phyloP scores from a whole-genome alignment of 768 basidiomycete genomes.

The Phanerodontia chrysosporium region DNA sequence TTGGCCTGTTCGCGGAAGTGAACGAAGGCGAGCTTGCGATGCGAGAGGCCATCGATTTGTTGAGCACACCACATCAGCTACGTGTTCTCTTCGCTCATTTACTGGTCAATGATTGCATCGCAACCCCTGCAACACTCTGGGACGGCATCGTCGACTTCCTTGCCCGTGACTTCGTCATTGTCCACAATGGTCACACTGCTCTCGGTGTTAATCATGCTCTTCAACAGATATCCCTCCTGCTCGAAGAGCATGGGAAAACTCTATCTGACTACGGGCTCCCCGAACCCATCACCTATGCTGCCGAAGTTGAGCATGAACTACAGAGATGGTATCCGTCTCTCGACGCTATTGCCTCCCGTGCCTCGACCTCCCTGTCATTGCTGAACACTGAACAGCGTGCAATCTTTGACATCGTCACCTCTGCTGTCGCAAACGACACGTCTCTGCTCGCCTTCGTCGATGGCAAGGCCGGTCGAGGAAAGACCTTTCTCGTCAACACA shows the following conservation, averaged over 20 bases:
- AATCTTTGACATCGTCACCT: constrained; percentile 17
- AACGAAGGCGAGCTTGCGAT: constrained; percentile 29
- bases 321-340: constrained; percentile 18
- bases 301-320: constrained; percentile 21
- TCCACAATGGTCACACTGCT: constrained; percentile 12
- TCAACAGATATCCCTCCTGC: constrained; percentile 17
- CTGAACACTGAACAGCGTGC: constrained; percentile 23
- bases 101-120: constrained; percentile 30
- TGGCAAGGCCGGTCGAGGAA: constrained; percentile 38
- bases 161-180: constrained; percentile 19
- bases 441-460: constrained; percentile 30
- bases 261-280: constrained; percentile 29
- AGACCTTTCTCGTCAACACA: constrained; percentile 34
- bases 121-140: constrained; percentile 25
- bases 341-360: constrained; percentile 7
- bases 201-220: constrained; percentile 21
- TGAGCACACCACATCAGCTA: constrained; percentile 33
- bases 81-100: constrained; percentile 37
- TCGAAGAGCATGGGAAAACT: constrained; percentile 25
- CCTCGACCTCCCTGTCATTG: constrained; percentile 1
- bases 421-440: constrained; percentile 8
- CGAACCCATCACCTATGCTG: constrained; percentile 19
- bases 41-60: constrained; percentile 28
- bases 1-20: constrained; percentile 21
- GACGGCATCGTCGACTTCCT: constrained; percentile 21